Conservation (phyloP, 2,329 filamentous ascomycete genomes). For the Aspergillus intermedius region DNA sequence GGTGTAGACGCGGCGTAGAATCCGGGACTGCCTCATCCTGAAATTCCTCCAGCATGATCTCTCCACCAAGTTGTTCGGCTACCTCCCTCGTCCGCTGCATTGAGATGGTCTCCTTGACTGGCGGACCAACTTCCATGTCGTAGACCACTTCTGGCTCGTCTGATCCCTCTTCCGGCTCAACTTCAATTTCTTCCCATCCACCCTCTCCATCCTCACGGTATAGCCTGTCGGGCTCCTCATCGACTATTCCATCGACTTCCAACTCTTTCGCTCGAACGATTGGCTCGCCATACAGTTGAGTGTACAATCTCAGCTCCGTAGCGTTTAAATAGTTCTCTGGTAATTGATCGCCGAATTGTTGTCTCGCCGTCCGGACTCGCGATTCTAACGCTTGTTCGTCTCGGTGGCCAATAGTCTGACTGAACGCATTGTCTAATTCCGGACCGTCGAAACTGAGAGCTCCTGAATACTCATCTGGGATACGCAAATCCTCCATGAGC, state of each 20-base stretch:
- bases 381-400: conserved; percentile 27
- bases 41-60: conserved; percentile 40
- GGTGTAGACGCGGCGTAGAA: conserved; percentile 53
- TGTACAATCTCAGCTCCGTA: conserved; percentile 69
- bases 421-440: conserved; percentile 23
- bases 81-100: conserved; percentile 33
- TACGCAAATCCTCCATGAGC: conserved; percentile 29
- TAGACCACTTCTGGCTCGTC: conserved; percentile 22
- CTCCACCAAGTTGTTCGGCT: conserved; percentile 33
- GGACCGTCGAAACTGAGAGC: conserved; percentile 18
- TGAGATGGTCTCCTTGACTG: conserved; percentile 22
- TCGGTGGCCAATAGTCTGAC: conserved; percentile 23
- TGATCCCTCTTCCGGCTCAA: conserved; percentile 13
- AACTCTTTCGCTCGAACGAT: conserved; percentile 32
- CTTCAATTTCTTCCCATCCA: conserved; percentile 31
- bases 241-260: conserved; percentile 23
- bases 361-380: conserved; percentile 61
- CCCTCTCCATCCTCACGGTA: conserved; percentile 34
- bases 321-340: conserved; percentile 63
- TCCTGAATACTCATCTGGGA: conserved; percentile 22
- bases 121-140: conserved; percentile 22
- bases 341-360: conserved; percentile 68
- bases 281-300: conserved; percentile 73
- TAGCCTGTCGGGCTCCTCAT: conserved; percentile 26
- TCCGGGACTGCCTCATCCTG: conserved; percentile 35